These are phyloP conservation scores for Beauveria australis DNA, from an alignment of 2,329 filamentous ascomycete species.

Conservation along the genomic window DNA sequence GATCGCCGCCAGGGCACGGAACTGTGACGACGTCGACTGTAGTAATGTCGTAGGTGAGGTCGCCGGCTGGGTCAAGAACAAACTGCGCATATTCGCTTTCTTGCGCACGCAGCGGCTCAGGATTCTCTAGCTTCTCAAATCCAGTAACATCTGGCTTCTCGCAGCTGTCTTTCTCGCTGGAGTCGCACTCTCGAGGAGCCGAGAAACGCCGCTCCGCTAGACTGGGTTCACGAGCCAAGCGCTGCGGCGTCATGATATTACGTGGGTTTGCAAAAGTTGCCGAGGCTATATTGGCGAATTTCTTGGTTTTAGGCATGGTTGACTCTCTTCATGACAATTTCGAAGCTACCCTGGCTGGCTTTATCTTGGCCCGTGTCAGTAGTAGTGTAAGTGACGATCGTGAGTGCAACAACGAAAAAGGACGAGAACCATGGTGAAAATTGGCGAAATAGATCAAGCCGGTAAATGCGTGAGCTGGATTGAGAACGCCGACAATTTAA, in stretches of 20 bases:
- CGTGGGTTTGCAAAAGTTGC: not conserved
- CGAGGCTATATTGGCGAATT: not conserved
- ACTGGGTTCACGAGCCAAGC: not conserved
- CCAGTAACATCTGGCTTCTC: not conserved
- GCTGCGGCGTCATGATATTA: conserved; percentile 1
- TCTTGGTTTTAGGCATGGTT: not conserved
- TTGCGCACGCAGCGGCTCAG: not conserved
- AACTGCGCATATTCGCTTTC: conserved; percentile 17
- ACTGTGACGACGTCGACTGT: conserved; percentile 45
- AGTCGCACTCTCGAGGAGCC: not conserved
- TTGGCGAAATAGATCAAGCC: not conserved
- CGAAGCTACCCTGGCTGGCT: not conserved
- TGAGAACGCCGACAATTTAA: not conserved
- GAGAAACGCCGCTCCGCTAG: not conserved
- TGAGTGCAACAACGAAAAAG: not conserved
- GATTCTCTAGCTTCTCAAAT: not conserved
- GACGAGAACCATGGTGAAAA: not conserved
- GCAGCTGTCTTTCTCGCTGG: conserved; percentile 11
- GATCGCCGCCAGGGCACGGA: conserved; percentile 44
- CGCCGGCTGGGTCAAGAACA: conserved; percentile 26
- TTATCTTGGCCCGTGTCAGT: not conserved
- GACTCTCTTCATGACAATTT: not conserved
- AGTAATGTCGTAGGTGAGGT: conserved; percentile 40
- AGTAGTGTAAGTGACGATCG: not conserved
- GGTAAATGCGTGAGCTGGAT: not conserved